Conservation (phyloP, 1,139 yeast species). For the Scheffersomyces insectosa region DNA sequence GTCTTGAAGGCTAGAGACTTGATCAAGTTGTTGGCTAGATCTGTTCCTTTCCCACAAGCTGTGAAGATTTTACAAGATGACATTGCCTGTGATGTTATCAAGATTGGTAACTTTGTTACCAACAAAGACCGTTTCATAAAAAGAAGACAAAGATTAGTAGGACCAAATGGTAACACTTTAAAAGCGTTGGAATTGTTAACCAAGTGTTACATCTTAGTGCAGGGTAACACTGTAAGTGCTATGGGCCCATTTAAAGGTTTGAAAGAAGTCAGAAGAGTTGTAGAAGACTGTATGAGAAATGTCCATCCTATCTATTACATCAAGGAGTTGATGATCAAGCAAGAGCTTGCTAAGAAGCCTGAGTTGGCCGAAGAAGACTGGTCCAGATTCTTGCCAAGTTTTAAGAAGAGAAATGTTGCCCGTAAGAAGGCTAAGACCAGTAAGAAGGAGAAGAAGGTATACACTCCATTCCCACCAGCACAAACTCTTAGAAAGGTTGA, state of each 20-base stretch:
- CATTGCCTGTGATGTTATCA: constrained; percentile 92
- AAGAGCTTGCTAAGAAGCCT: constrained; percentile 92
- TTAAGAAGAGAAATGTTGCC: constrained; percentile 94
- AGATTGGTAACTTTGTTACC: constrained; percentile 85
- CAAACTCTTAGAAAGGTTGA: constrained; percentile 97
- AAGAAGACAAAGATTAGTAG: constrained; percentile 94
- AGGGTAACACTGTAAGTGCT: constrained; percentile 95
- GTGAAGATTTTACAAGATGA: constrained; percentile 89
- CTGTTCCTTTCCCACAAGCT: constrained; percentile 97
- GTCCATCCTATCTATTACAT: constrained; percentile 96
- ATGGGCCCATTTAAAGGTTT: constrained; percentile 97
- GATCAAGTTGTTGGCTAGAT: constrained; percentile 88
- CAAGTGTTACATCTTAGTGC: constrained; percentile 90
- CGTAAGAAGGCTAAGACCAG: constrained; percentile 81
- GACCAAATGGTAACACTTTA: constrained; percentile 95
- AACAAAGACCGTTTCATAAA: constrained; percentile 93
- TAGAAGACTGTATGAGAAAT: constrained; percentile 96
- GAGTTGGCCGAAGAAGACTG: constrained; percentile 95
- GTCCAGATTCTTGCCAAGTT: constrained; percentile 95
- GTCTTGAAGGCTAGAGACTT: constrained; percentile 93
- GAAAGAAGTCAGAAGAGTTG: constrained; percentile 89
- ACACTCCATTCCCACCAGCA: constrained; percentile 99
- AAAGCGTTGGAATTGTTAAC: constrained; percentile 93
- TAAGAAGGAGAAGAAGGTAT: constrained; percentile 72
- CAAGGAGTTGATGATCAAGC: constrained; percentile 95